Percentiles rank a stretch among this genome's conserved stretches.
Conservation (phyloP, 2,329 filamentous ascomycete genomes). For the Simplicillium sp. region DNA sequence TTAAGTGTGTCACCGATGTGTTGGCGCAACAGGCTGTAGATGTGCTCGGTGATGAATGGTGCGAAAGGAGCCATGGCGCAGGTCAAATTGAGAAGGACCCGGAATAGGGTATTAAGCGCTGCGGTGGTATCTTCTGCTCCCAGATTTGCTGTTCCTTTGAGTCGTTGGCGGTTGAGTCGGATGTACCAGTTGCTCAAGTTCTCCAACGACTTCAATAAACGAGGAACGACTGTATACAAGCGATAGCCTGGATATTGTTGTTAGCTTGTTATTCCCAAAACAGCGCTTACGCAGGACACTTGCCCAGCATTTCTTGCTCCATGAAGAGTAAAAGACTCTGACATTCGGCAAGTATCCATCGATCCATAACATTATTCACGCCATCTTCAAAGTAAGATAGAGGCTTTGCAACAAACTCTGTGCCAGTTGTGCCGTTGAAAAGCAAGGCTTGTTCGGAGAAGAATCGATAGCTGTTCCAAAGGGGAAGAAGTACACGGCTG, state of each 20-base stretch:
- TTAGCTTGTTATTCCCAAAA: neutral
- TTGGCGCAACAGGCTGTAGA: slow-evolving; percentile 71
- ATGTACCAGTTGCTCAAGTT: slow-evolving; percentile 92
- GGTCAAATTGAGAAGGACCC: slow-evolving; percentile 77
- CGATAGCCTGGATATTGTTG: slow-evolving; percentile 42
- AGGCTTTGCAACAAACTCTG: slow-evolving; percentile 8
- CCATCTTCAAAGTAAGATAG: slow-evolving; percentile 7
- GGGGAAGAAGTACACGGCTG: slow-evolving; percentile 13
- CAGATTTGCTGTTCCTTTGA: slow-evolving; percentile 72
- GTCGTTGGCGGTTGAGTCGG: slow-evolving; percentile 72
- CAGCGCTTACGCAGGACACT: too few relatives aligned
- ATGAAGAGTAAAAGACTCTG: slow-evolving; percentile 81
- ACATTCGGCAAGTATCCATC: slow-evolving; percentile 79
- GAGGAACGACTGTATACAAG: slow-evolving; percentile 75
- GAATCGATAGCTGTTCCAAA: slow-evolving; percentile 19
- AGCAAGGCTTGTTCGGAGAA: slow-evolving; percentile 14
- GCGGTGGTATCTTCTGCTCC: slow-evolving; percentile 61
- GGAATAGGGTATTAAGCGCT: slow-evolving; percentile 78
- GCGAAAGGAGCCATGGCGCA: slow-evolving; percentile 79
- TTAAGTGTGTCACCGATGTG: slow-evolving; percentile 60
- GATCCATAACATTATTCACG: slow-evolving; percentile 59
- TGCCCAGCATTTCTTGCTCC: slow-evolving; percentile 72
- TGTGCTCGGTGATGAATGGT: slow-evolving; percentile 82
- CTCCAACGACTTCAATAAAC: slow-evolving; percentile 67
- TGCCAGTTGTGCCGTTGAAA: slow-evolving; percentile 12